Base-by-base conservation (phyloP, 1,284 basidiomycete species). In the Vanrija sp. region DNA sequence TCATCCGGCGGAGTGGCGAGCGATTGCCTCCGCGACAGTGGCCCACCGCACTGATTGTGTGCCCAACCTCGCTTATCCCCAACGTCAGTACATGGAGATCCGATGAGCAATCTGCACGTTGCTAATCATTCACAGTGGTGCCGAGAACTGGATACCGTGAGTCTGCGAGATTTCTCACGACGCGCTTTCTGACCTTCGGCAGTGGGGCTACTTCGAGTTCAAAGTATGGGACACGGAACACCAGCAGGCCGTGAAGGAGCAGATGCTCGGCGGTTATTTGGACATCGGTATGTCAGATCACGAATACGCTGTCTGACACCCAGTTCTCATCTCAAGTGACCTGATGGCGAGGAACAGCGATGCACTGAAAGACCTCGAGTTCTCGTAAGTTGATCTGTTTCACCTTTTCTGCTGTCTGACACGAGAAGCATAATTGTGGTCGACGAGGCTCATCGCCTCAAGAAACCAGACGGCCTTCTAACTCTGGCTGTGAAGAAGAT, bases 401-500 rank as follows among this genome's bases (percentile, higher is more conserved):
- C 27, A 25, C 45, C 14, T 12, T 15, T 20, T 20, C 52, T 53
- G 22, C 15, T 14, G 8, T 14, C 10, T 31, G 31, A 31, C 31
- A 54, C 37, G 8, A 3, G 16, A 41, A 70, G 68, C 0, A 60
- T 68, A 7, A 64, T 75, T 14, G 67, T 76, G 20, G 67, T 67
- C 0, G 75, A 76, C 36, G 75, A 76, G 53, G 73, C 75, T 0
- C 75, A 76, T 45, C 61, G 67, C 0, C 56, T 76, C 47, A 76
- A 76, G 38, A 67, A 69, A 15, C 66, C 65, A 2, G 41, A 47
- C 25, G 66, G 67, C 0, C 44, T 57, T 9, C 64, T 74, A 16
- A 76, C 77, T 0, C 44, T 68, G 14, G 76, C 78, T 0, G 63
- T 78, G 39, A 75, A 78, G 52, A 65, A 65, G 8, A 71, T 81